Conservation (phyloP, 192 early-diverging fungal species). For the Rhizoclosmatium sp. region DNA sequence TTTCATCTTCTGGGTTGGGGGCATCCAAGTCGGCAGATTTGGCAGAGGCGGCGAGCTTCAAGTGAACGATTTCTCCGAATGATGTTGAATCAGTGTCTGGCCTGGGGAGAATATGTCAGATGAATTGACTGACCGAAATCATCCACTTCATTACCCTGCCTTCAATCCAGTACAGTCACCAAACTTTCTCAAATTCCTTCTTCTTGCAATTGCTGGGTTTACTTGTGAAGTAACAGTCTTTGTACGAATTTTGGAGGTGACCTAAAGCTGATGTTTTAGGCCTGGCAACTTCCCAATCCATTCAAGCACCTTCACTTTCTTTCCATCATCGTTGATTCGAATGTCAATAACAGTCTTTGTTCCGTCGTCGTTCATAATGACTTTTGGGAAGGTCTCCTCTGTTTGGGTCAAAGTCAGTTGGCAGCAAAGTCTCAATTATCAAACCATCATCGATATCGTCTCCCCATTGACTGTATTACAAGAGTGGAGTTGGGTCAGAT, state of each 20-base stretch:
- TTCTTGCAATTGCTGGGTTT: constrained; percentile 87
- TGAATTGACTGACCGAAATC: neutral
- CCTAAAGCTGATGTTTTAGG: constrained; percentile 1
- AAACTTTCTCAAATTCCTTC: constrained; percentile 95
- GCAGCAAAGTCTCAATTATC: neutral
- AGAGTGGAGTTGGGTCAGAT: neutral
- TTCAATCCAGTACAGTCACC: constrained; percentile 81
- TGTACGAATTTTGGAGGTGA: constrained; percentile 82
- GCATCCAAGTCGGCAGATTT: constrained; percentile 57
- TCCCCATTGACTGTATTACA: constrained; percentile 34
- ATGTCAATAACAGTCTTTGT: constrained; percentile 85
- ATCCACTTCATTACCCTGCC: constrained; percentile 57
- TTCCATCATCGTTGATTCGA: constrained; percentile 87
- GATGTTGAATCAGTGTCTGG: constrained; percentile 90
- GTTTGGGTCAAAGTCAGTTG: neutral
- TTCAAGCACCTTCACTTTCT: constrained; percentile 76
- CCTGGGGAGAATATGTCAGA: neutral
- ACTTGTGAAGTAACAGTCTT: constrained; percentile 76
- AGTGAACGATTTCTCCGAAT: constrained; percentile 81
- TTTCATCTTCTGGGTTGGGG: constrained; percentile 69
- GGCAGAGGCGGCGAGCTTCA: constrained; percentile 81
- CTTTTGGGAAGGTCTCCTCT: constrained; percentile 50
- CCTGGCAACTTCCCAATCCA: no score
- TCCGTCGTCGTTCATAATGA: constrained; percentile 73
- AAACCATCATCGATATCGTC: constrained; percentile 32